Evolutionary conservation across 2,329 filamentous ascomycete species (phyloP), one percentile per base, ranked within the genome.

Genomic region (Alternaria postmessia): DNA sequence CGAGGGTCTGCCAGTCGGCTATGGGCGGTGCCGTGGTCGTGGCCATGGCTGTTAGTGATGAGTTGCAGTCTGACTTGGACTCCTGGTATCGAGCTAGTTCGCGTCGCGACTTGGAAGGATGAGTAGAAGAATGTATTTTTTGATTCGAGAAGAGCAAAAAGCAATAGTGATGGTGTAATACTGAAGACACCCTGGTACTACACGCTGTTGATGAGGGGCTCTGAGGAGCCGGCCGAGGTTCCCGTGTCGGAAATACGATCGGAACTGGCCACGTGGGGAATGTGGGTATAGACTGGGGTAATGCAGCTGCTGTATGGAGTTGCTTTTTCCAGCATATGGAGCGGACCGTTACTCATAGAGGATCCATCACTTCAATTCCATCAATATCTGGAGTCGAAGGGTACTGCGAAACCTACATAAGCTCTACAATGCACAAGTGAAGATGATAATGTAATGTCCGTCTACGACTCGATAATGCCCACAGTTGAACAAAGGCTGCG

Each of bases 1-100:
- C 69, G 16, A 78, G 63, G 7, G 65, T 39, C 54, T 69, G 63
- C 78, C 78, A 80, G 57, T 73, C 64, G 61, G 68, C 52, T 32
- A 64, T 66, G 11, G 55, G 36, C n/a, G 54, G 53, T 54, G 57
- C 26, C 18, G 59, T 24, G 1, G 46, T 22, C 60, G 63, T 22
- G 32, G 32, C 6, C 32, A 34, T 34, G 32, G 5, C n/a, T 64
- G 54, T 9, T 52, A 14, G 16, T 28, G 28, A 8, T 38, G 28
- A 24, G 41, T 42, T 38, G 26, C 2, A 14, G 24, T 18, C n/a
- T 42, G 38, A 6, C 5, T 34, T 34, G 6, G 32, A 12, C 32
- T 34, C 14, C 7, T 46, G 8, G 24, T 28, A 30, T 32, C 43
- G 11, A 16, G 44, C 5, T 48, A 14, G 12, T 20, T 32, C n/a